Evolutionary conservation across 768 basidiomycete species (phyloP), one percentile per base, ranked within the genome.

Genomic region (Kwoniella europaea): DNA sequence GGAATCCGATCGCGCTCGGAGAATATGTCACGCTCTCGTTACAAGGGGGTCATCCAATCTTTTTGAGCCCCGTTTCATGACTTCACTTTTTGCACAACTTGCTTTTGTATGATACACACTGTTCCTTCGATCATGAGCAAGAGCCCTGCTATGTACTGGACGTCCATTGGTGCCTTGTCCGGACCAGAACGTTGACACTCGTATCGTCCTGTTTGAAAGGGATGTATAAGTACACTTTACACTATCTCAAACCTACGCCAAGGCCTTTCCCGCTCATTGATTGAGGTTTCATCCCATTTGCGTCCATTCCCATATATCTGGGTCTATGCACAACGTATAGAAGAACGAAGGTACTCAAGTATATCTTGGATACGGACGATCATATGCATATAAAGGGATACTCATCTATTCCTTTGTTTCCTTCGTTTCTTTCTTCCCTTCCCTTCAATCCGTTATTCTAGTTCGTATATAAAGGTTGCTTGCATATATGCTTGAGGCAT

Each of bases 401-500:
- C 46, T 50, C 15, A 15, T 50, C 18, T 4, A 50, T 50, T 15
- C 46, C 46, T 50, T 50, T 50, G 46, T 50, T 18, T 15, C 46
- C 46, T 50, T 9, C 35, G 6, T 7, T 29, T 35, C 15, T 50
- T 18, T 16, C 18, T 50, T 16, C 46, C 15, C 46, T 50, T 18
- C 35, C 35, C 35, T 35, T 35, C 35, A 35, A 55, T 55, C 20
- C 22, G 22, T 10, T 55, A 10, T 55, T 55, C 54, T 55, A 4
- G 35, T 35, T 7, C 24, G 7, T 55, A n/a, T 55, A 50, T 50
- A 50, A 50, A 50, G 46, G 46, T 16, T 50, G 35, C 35, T 35
- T 35, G 35, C 35, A 29, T 41, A 61, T 43, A 61, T 46, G 59
- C 59, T 61, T 61, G 59, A 61, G 42, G 59, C 59, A 61, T 61